Conservation (phyloP, 2,329 filamentous ascomycete genomes). For the Epichloe typhina region DNA sequence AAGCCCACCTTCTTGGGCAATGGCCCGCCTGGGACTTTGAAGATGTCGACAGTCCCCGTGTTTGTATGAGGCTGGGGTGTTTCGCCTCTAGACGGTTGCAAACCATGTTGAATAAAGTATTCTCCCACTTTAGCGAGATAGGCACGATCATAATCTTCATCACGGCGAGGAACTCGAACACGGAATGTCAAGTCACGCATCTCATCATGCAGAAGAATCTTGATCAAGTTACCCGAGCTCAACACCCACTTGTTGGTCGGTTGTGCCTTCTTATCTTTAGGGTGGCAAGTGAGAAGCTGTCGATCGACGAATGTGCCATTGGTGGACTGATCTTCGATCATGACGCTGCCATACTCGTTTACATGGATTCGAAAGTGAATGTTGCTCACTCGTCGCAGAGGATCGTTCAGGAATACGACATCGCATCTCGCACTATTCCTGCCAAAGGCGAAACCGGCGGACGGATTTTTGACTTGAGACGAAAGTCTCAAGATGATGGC, state of each 20-base stretch:
- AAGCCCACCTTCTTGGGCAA: slow-evolving; percentile 4
- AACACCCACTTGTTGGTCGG: slow-evolving; percentile 44
- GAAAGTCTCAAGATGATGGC: slow-evolving; percentile 76
- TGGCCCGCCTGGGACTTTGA: slow-evolving; percentile 14
- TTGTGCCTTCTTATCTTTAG: slow-evolving; percentile 17
- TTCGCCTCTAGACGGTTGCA: slow-evolving; percentile 32
- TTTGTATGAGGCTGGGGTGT: slow-evolving; percentile 17
- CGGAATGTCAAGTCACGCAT: slow-evolving; percentile 60
- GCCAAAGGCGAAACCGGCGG: slow-evolving; percentile 73
- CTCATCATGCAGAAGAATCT: slow-evolving; percentile 45
- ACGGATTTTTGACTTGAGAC: slow-evolving; percentile 52
- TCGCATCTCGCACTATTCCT: slow-evolving; percentile 63
- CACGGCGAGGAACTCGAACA: slow-evolving; percentile 68
- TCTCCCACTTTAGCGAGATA: slow-evolving; percentile 57
- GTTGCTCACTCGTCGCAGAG: slow-evolving; percentile 69
- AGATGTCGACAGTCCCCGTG: slow-evolving; percentile 30
- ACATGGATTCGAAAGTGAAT: slow-evolving; percentile 91
- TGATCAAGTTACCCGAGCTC: slow-evolving; percentile 58
- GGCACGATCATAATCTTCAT: slow-evolving; percentile 48
- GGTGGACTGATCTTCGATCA: slow-evolving; percentile 91
- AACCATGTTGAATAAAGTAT: slow-evolving; percentile 40
- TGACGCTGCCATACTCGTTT: slow-evolving; percentile 72
- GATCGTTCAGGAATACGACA: slow-evolving; percentile 52
- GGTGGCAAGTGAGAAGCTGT: slow-evolving; percentile 40
- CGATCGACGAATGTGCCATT: slow-evolving; percentile 86